Base-by-base conservation (phyloP, 2,329 filamentous ascomycete species). In the Aspergillus sp. region DNA sequence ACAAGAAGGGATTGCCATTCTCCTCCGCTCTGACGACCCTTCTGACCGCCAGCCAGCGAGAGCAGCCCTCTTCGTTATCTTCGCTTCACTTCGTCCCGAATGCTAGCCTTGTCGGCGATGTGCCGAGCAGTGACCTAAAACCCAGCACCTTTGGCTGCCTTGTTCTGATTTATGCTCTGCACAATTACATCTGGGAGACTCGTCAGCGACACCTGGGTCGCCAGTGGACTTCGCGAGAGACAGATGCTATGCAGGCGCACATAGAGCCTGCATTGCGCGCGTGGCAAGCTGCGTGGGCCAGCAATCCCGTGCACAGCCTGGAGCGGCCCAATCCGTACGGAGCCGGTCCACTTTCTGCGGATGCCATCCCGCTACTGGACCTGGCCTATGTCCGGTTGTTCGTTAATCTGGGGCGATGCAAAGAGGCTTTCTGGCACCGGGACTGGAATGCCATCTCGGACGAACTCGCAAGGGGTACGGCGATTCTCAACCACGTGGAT, bases 111-210 rank as follows among this genome's bases (percentile, higher is more conserved):
- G 78, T 82, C 6, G 59, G 77, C 1, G 69, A 77, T 1, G 73
- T 19, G 19, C 19, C 19, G 19, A 19, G 78, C 53, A 81, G 74
- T 45, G 82, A 88, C 32, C 73, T 93, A 42, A 81, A 80, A 54
- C 88, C 89, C 0, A 96, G 91, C 68, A 90, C 89, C 0, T 94
- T 95, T 64, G 93, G 91, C 6, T 95, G 89, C 63, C 75, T 96
- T 29, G 79, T 96, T 4, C 72, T 98, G 52, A 96, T 97, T 63
- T 91, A 95, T 62, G 90, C 93, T 3, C 75, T 97, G 27, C 93
- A 97, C 70, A 96, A 96, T 57, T 96, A 95, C 66, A 96, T 97
- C 40, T 97, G 93, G 93, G 91, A 97, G 68, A 96, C 90, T 0
- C 79, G 91, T 27, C 90, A 95, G 67, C 78, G 89, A 44, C 90